Conservation (phyloP, 257 asterid genomes). For the Avicennia marina region DNA sequence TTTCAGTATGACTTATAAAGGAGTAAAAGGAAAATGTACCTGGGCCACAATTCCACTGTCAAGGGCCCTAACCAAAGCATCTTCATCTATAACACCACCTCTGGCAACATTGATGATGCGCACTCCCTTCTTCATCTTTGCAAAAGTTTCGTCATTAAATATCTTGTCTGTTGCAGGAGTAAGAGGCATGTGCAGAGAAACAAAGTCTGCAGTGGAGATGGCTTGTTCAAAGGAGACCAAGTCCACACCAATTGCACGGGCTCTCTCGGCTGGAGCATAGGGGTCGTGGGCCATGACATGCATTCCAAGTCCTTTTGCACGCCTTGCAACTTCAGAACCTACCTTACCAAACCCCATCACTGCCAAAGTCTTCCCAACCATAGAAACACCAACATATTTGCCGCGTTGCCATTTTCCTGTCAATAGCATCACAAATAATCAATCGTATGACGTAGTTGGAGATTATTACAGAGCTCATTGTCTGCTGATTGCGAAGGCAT, state of each 20-base stretch:
- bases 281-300: conserved; percentile 90
- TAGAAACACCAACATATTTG: conserved; percentile 63
- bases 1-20: too few species aligned
- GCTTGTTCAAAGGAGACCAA: conserved; percentile 85
- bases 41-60: conserved; percentile 85
- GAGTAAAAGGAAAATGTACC: conserved; percentile 30
- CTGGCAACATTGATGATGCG: conserved; percentile 76
- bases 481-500: too few species aligned
- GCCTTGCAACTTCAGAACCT: conserved; percentile 65
- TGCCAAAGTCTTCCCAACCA: conserved; percentile 88
- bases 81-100: conserved; percentile 97
- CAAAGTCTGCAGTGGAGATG: conserved; percentile 70
- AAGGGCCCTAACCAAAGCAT: conserved; percentile 87
- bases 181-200: conserved; percentile 98
- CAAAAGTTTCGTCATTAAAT: conserved; percentile 73
- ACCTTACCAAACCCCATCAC: conserved; percentile 97
- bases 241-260: conserved; percentile 89
- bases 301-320: conserved; percentile 98
- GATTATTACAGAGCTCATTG: too few species aligned
- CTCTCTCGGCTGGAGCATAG: conserved; percentile 95
- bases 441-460: background rate
- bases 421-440: conserved; percentile 14
- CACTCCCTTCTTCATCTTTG: conserved; percentile 87
- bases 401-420: conserved; percentile 79
- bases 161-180: conserved; percentile 78